Percentiles rank a stretch among this genome's conserved stretches.
Conservation (phyloP, 208 protist genomes). For the Acanthamoeba sp. region DNA sequence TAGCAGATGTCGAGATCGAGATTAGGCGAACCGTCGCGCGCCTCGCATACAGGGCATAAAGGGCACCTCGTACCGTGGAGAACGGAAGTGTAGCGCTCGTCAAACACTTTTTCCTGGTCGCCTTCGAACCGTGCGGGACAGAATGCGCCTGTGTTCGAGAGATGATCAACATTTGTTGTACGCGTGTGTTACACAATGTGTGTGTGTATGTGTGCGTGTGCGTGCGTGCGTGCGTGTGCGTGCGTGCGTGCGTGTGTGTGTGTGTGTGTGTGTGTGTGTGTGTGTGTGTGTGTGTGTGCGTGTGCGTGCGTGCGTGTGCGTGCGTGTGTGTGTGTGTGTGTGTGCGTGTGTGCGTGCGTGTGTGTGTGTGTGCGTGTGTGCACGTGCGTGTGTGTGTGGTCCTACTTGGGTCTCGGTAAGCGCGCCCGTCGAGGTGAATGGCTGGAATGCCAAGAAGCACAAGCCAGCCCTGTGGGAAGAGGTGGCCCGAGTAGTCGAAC, state of each 20-base stretch:
- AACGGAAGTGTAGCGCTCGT: not conserved
- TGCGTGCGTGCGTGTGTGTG: too few species aligned
- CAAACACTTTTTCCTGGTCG: not conserved
- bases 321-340: too few species aligned
- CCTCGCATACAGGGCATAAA: too few species aligned
- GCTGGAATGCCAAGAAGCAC: not conserved
- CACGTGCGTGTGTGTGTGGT: not conserved
- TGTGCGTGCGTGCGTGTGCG: not conserved
- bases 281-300: not conserved
- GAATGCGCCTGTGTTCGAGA: not conserved
- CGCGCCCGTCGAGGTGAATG: slow-evolving; percentile 5
- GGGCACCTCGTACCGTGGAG: not conserved
- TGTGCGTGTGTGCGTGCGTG: not conserved
- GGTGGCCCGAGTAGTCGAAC: not conserved
- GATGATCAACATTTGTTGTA: not conserved
- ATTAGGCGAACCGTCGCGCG: too few species aligned
- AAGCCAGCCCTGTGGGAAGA: not conserved
- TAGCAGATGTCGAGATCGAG: too few species aligned
- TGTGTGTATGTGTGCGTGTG: not conserved
- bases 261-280: not conserved
- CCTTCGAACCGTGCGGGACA: not conserved
- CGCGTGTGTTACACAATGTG: not conserved
- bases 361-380: too few species aligned
- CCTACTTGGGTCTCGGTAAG: not conserved
- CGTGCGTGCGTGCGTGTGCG: not conserved